phyloP scores from a whole-genome alignment of 1,284 basidiomycete genomes.

The Trichosporon ovoides region DNA sequence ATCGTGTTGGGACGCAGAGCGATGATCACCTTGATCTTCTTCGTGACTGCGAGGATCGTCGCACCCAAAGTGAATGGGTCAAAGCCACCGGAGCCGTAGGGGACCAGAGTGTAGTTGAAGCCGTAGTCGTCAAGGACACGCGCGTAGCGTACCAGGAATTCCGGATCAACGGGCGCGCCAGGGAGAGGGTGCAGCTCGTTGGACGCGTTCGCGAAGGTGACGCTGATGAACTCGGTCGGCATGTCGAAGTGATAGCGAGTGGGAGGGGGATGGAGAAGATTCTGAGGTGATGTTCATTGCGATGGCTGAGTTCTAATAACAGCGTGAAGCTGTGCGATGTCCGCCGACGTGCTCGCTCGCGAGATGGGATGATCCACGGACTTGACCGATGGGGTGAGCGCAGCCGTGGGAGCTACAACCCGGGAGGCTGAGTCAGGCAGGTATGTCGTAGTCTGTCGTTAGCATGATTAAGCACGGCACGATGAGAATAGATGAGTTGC shows the following conservation, averaged over 20 bases:
- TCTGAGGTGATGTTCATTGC: no score
- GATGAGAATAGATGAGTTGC: no score
- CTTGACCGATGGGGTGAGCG: no score
- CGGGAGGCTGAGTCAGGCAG: no score
- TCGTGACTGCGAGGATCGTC: conserved; percentile 27
- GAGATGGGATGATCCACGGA: no score
- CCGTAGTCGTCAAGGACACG: conserved; percentile 31
- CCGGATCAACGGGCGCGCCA: conserved; percentile 26
- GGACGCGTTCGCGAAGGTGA: conserved; percentile 30
- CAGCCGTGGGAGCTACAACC: no score
- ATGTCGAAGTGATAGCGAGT: conserved; percentile 12
- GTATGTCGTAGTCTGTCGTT: no score
- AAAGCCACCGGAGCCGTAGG: conserved; percentile 28
- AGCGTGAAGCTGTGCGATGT: no score
- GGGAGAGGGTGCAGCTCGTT: conserved; percentile 29
- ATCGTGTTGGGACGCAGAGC: conserved; percentile 35
- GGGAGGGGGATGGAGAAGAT: no score
- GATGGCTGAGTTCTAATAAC: no score
- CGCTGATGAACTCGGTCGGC: conserved; percentile 32
- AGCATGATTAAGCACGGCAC: no score
- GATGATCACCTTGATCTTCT: conserved; percentile 30
- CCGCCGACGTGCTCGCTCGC: no score
- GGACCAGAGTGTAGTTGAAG: conserved; percentile 33
- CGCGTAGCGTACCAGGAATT: conserved; percentile 34
- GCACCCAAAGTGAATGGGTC: conserved; percentile 35